phyloP scores from a whole-genome alignment of 805 yeast species.

The Yarrowia osloensis region DNA sequence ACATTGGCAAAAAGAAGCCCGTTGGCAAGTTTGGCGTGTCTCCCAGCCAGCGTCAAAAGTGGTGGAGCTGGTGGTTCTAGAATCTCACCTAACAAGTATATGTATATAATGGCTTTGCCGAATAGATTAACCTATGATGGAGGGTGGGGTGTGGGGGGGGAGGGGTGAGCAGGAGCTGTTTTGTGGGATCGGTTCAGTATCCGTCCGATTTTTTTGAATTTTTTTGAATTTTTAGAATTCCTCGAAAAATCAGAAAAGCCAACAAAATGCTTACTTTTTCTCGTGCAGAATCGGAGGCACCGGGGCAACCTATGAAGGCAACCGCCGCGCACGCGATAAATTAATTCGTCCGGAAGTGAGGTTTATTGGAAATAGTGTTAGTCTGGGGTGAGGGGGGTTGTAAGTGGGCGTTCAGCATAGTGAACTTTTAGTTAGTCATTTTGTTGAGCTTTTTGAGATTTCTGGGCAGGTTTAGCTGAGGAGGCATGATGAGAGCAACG shows the following conservation, averaged over 20 bases:
- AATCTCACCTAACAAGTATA: not conserved
- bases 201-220: not conserved
- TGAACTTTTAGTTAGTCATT: too few species aligned
- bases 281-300: conserved; percentile 10
- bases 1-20: conserved; percentile 55
- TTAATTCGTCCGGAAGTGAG: not conserved
- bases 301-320: not conserved
- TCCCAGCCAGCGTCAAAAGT: conserved; percentile 54
- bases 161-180: too few species aligned
- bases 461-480: too few species aligned
- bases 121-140: not conserved
- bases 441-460: too few species aligned
- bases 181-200: not conserved
- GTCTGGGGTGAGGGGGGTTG: not conserved
- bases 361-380: not conserved
- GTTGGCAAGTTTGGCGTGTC: conserved; percentile 52
- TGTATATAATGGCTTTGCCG: conserved; percentile 14
- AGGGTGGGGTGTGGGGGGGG: not conserved
- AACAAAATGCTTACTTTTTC: not conserved
- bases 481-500: too few species aligned
- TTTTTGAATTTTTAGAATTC: not conserved
- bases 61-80: conserved; percentile 42
- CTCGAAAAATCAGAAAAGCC: not conserved
- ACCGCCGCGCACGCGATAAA: not conserved
- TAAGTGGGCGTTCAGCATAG: too few species aligned